Conservation (phyloP, 129 eudicot genomes). For the Mikania micrantha region DNA sequence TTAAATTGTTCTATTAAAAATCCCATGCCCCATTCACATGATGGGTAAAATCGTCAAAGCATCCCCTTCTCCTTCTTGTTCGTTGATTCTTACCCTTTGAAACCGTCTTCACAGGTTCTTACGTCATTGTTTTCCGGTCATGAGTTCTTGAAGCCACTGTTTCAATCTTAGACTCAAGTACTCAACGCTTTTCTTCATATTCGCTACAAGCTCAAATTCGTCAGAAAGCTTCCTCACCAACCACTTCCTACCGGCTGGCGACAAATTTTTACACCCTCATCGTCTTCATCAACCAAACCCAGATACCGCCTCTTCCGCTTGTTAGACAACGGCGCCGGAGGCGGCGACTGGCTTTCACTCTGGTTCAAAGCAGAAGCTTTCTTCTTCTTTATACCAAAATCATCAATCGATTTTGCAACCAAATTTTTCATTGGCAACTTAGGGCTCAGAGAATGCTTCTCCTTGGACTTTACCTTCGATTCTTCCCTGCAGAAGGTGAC, state of each 20-base stretch:
- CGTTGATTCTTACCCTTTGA: conserved; percentile 28
- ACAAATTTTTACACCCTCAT: conserved; percentile 6
- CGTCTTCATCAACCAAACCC: conserved; percentile 38
- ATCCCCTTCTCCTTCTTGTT: too few relatives aligned
- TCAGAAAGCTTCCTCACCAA: conserved; percentile 62
- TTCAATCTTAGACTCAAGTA: conserved; percentile 2
- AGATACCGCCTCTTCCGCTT: conserved; percentile 43
- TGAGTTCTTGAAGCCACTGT: conserved; percentile 39
- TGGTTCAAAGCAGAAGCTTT: background rate
- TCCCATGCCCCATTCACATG: too few relatives aligned
- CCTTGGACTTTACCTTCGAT: conserved; percentile 67
- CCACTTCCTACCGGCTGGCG: conserved; percentile 23
- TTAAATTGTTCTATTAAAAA: too few relatives aligned
- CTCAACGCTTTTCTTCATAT: background rate
- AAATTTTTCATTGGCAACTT: background rate
- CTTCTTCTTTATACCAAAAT: background rate
- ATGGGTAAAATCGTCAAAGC: too few relatives aligned
- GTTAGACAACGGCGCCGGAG: conserved; percentile 56
- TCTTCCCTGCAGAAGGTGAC: conserved; percentile 78
- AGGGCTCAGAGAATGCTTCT: conserved; percentile 15
- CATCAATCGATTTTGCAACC: background rate
- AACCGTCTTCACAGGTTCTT: conserved; percentile 5
- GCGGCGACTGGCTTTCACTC: conserved; percentile 32
- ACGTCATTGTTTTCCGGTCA: conserved; percentile 18
- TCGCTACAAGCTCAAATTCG: conserved; percentile 67